Base-by-base conservation (phyloP, 2,329 filamentous ascomycete species). In the Drechslera avenae region DNA sequence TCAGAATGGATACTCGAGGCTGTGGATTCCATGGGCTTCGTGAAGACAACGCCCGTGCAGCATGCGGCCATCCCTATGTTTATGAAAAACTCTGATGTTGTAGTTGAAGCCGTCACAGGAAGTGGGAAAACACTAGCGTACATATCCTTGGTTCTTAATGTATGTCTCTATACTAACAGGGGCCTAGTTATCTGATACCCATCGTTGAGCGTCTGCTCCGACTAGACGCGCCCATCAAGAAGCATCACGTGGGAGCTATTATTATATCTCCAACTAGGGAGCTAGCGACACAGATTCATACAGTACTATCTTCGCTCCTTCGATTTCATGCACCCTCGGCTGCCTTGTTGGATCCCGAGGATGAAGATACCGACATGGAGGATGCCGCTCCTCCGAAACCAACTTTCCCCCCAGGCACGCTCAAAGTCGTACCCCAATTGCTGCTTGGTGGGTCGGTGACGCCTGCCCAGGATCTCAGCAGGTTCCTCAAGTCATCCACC, bases 201-300 rank as follows among this genome's bases (percentile, higher is more conserved):
- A 79, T 95, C 3, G 83, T 95, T 18, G 88, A 96, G 74, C 88
- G 90, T 62, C 79, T 97, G 37, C 78, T 97, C 52, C 86, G 88
- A 59, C 76, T 90, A 21, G 87, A 91, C 54, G 89, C 93, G 54
- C 88, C 91, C 2, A 86, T 91, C 28, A 96, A 94, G 75, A 91
- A 88, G 67, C 88, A 96, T 72, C 90, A 97, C 71, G 83, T 99
- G 52, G 90, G 88, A 52, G 91, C 89, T 58, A 94, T 99, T 57
- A 86, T 99, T 63, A 86, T 99, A 53, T 93, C 92, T 13, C 94
- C 94, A 1, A 99, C 91, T 21, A 86, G 94, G 74, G 94, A 99
- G 75, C 81, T 99, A 42, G 93, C 94, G 1, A 86, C 85, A 1
- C 94, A 99, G 73, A 97, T 97, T 46, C 85, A 96, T 68, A 83